These are phyloP conservation scores for Phytophthora colocasiae DNA, from an alignment of 352 stramenopile species.

Conservation along the genomic window DNA sequence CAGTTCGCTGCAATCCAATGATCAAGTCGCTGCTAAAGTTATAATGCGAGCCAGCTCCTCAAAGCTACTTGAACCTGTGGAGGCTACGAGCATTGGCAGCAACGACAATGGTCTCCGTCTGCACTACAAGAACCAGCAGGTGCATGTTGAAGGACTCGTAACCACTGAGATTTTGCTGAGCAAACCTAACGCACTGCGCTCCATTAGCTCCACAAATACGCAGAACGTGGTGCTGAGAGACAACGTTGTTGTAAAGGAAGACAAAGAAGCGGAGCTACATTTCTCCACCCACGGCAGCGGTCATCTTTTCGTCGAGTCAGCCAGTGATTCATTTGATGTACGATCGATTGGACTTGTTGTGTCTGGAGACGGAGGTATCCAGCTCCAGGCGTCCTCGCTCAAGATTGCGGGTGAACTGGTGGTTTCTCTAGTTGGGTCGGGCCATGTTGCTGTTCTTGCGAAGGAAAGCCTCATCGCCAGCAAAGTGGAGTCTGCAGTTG, in stretches of 20 bases:
- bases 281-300: constrained; percentile 33
- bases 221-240: constrained; percentile 43
- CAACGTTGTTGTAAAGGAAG: constrained; percentile 37
- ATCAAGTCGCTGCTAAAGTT: constrained; percentile 33
- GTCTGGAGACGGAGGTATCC: constrained; percentile 37
- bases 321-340: constrained; percentile 15
- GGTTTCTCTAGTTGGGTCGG: constrained; percentile 23
- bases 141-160: constrained; percentile 39
- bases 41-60: constrained; percentile 35
- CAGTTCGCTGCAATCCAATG: constrained; percentile 20
- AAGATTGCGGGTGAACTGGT: constrained; percentile 33
- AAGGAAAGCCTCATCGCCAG: constrained; percentile 24
- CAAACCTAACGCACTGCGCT: constrained; percentile 28
- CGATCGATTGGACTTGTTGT: constrained; percentile 17
- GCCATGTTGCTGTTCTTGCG: constrained; percentile 34
- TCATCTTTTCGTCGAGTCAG: constrained; percentile 22
- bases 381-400: constrained; percentile 30
- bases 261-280: constrained; percentile 29
- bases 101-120: constrained; percentile 40
- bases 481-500: constrained; percentile 33
- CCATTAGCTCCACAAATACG: constrained; percentile 12
- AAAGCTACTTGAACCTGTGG: constrained; percentile 36
- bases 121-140: constrained; percentile 52
- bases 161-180: constrained; percentile 43
- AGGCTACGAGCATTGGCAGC: constrained; percentile 23